Evolutionary conservation across 78 protist genomes (phyloP), one percentile per base, ranked within the genome.

Genomic region (Cavenderia fasciculata): DNA sequence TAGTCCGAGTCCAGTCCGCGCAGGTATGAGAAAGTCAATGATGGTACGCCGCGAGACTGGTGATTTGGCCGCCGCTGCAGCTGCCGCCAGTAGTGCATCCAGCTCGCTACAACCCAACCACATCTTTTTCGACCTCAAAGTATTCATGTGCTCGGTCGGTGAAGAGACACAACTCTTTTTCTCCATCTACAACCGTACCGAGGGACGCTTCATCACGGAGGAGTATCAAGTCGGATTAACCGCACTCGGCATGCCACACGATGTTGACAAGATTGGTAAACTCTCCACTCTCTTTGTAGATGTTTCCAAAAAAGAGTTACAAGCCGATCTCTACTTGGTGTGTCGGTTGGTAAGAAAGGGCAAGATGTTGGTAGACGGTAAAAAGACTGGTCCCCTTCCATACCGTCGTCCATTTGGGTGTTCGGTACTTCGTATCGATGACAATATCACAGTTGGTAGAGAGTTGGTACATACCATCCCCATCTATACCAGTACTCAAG

Each of bases 351-450:
- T 79, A 41, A 40, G 88, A 31, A 79, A 79, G 19, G 88, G 88
- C 27, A 79, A 79, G 47, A 79, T 79, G 88, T 40, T 79, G 70
- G 43, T 40, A 4, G 88, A 79, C 18, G 51, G 61, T 33, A 79
- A 79, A 68, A 79, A 79, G 23, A 65, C 88, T 21, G 88, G 87
- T 27, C 27, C 73, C 0, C n/a, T 79, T 18, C 44, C 25, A 34
- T 79, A 79, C 54, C 88, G 88, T 66, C 74, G 88, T 41, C 88
- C 88, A 52, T 79, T 79, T 65, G 88, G 88, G 38, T 69, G 72
- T 7, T 46, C 88, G 0, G 88, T 79, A 19, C 61, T 79, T 2
- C 19, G 76, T 7, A 31, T 79, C 5, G 88, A 79, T 1, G 88
- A 79, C 29, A 36, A 44, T 25, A 63, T 79, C 1, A 12, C 76